A percentile compares a stretch with the other conserved stretches of the same genome.
Conservation (phyloP, 2,329 filamentous ascomycete genomes). For the Tolypocladium tundrense region DNA sequence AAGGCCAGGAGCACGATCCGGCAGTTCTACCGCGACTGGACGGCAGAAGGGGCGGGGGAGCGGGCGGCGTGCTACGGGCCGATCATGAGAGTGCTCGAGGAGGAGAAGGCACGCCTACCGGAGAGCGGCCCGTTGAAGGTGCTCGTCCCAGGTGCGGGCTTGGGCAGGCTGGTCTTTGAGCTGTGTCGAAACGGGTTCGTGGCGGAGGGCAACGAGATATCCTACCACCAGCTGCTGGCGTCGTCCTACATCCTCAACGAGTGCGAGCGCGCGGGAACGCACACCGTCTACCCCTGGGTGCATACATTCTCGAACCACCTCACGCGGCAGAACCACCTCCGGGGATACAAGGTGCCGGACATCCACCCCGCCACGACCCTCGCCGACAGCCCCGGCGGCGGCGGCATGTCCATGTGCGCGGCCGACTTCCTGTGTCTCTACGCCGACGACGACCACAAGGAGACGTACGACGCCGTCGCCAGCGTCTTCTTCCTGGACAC, state of each 20-base stretch:
- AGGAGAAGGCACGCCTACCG: conserved; percentile 25
- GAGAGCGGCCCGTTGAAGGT: conserved; percentile 45
- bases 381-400: conserved; percentile 24
- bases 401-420: conserved; percentile 83
- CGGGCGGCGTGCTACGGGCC: conserved; percentile 68
- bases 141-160: conserved; percentile 79
- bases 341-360: conserved; percentile 67
- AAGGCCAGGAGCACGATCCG: conserved; percentile 88
- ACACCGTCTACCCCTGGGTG: conserved; percentile 76
- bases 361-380: conserved; percentile 57
- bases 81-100: conserved; percentile 54
- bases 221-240: conserved; percentile 89
- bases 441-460: conserved; percentile 47
- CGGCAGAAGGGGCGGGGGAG: conserved; percentile 63
- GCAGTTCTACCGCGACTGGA: conserved; percentile 95
- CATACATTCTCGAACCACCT: conserved; percentile 81
- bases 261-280: conserved; percentile 48
- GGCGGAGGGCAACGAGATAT: conserved; percentile 89
- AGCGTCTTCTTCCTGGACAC: conserved; percentile 97
- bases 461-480: conserved; percentile 68
- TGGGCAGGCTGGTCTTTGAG: conserved; percentile 85
- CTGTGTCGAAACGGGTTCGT: conserved; percentile 63
- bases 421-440: conserved; percentile 92
- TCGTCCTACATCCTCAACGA: conserved; percentile 68
- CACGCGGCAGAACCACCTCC: conserved; percentile 64